Conservation (phyloP, 345 rosid genomes). For the Noccaea bulbosa region DNA sequence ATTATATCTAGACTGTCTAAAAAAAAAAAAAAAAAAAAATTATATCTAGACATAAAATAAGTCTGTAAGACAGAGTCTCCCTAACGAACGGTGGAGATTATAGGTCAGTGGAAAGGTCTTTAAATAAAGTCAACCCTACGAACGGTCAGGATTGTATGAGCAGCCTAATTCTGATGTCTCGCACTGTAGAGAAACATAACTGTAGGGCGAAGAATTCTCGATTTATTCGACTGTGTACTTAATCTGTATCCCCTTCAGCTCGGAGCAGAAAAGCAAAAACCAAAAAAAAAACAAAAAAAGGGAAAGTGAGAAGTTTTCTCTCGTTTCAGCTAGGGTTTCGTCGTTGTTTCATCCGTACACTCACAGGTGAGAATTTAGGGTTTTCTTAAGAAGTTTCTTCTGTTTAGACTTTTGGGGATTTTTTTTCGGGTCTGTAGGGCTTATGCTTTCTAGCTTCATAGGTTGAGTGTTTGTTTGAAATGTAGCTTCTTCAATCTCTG, state of each 20-base stretch:
- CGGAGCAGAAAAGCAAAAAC: not conserved
- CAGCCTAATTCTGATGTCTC: not conserved
- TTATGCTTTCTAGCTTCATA: not conserved
- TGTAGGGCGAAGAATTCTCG: conserved; percentile 2
- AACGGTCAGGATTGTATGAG: conserved; percentile 10
- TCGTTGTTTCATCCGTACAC: not conserved
- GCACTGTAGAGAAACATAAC: not conserved
- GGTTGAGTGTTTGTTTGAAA: conserved; percentile 8
- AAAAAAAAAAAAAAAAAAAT: too few relatives aligned
- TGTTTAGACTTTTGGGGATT: not conserved
- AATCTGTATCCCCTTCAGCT: not conserved
- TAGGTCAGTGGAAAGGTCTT: not conserved
- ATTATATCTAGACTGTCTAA: too few relatives aligned
- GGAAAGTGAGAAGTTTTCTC: not conserved
- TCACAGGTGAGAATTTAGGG: conserved; percentile 29
- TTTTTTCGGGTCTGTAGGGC: not conserved
- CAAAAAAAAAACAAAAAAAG: not conserved
- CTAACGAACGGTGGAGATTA: conserved; percentile 10
- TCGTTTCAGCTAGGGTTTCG: conserved; percentile 35
- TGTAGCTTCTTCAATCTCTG: conserved; percentile 36
- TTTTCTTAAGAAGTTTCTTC: not conserved
- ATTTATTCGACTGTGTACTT: conserved; percentile 12
- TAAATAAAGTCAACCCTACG: not conserved
- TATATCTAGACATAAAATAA: not conserved
- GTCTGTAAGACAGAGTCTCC: not conserved